Evolutionary conservation across 2,329 filamentous ascomycete genomes (phyloP), one percentile per base, ranked within the genome.

Genomic region (Pyrenophora tritici-repentis): DNA sequence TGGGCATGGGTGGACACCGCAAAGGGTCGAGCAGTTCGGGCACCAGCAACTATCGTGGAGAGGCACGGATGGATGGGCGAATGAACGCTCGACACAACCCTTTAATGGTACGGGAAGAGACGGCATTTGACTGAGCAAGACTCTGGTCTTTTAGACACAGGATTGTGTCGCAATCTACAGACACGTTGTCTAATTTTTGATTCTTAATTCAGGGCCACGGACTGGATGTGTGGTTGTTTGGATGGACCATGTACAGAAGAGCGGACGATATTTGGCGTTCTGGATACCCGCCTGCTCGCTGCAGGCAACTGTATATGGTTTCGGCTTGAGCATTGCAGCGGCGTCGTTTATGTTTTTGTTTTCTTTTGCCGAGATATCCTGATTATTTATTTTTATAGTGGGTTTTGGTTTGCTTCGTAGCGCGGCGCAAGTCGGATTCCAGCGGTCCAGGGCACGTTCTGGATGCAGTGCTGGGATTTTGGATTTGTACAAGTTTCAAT

Each of bases 11-110:
- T 9, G 60, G 52, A 2, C 70, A 65, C 44, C 59, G 75, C 50
- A 76, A 77, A 60, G 66, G 68, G 16, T 73, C 72, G 5, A 61
- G 56, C 57, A 65, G 64, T 24, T 62, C 63, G 3, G 57, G 46
- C n/a, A 50, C 42, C 47, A 64, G 63, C 16, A 59, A 64, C 43
- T 34, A 31, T 29, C 47, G 50, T 16, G 50, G 47, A 32, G 39
- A 37, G 12, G 33, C 22, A 41, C 62, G 70, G 37, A 73, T 46
- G 66, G 62, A 66, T 56, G 35, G 13, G 29, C 44, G 44, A 33
- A 47, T 47, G 45, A 31, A 49, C 10, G 43, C 41, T 14, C 50
- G 39, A 43, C 26, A 42, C n/a, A 59, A 67, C 50, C 49, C 59
- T 36, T 53, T 65, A 38, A 60, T 70, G 53, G 63, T 65, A 35